A percentile compares a stretch with the other conserved stretches of the same genome.
phyloP scores from a whole-genome alignment of 345 rosid genomes.

The Populus deltoides region DNA sequence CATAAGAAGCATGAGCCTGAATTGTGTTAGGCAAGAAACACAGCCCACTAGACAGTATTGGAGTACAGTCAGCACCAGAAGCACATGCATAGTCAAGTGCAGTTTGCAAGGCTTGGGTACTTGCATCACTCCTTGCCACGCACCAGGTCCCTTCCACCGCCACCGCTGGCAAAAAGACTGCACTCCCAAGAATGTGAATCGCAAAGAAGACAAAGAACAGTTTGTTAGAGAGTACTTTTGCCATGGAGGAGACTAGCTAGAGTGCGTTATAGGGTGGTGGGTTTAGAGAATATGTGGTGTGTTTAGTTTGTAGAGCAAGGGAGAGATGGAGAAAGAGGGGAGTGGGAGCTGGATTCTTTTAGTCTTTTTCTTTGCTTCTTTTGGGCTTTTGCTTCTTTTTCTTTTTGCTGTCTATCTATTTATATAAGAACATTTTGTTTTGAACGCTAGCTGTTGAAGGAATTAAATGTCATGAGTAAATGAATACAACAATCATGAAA shows the following conservation, averaged over 20 bases:
- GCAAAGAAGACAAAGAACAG: not conserved
- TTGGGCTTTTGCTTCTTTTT: not conserved
- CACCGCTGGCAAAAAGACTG: not conserved
- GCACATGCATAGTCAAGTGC: conserved; percentile 69
- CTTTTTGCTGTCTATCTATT: conserved; percentile 1
- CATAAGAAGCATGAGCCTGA: conserved; percentile 75
- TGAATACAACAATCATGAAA: too few relatives aligned
- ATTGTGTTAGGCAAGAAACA: conserved; percentile 70
- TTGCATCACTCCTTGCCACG: conserved; percentile 73
- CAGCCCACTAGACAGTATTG: conserved; percentile 47
- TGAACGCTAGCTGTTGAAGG: not conserved
- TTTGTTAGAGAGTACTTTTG: not conserved
- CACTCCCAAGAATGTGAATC: not conserved
- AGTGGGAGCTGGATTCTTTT: not conserved
- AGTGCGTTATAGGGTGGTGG: not conserved
- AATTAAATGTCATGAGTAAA: not conserved
- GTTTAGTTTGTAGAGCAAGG: conserved; percentile 11
- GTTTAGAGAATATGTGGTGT: not conserved
- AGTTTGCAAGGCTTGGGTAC: conserved; percentile 49
- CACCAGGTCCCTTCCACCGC: conserved; percentile 44
- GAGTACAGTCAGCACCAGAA: conserved; percentile 69
- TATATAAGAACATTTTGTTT: not conserved
- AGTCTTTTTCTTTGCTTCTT: not conserved
- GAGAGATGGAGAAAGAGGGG: not conserved
- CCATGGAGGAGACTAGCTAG: conserved; percentile 10